phyloP scores from a whole-genome alignment of 176 grass and related monocot species.

The Triticum turgidum region DNA sequence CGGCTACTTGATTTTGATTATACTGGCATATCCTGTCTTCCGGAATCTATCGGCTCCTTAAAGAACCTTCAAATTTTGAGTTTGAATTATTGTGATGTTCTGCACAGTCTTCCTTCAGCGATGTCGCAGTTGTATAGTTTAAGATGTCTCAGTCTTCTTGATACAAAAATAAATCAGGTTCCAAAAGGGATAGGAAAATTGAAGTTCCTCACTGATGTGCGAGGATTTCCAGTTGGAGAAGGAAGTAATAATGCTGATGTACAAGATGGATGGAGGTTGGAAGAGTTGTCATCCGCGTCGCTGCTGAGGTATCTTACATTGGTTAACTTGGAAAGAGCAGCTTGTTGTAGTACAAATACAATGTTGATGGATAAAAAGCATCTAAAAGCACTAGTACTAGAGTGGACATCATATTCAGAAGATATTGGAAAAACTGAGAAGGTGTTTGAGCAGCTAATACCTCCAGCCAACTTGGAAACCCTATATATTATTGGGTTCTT shows the following conservation, averaged over 20 bases:
- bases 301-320: background rate
- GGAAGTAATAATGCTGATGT: background rate
- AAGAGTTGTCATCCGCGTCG: conserved; percentile 5
- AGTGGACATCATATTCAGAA: background rate
- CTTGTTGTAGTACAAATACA: background rate
- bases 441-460: background rate
- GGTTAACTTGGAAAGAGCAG: conserved; percentile 11
- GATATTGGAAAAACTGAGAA: background rate
- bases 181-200: conserved; percentile 14
- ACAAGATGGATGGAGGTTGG: conserved; percentile 20
- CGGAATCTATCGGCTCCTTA: no score
- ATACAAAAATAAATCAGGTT: background rate
- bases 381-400: background rate
- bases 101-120: no score
- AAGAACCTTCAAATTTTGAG: no score
- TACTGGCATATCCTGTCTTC: no score
- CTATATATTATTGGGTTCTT: background rate
- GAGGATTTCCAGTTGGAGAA: background rate
- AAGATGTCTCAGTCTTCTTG: background rate
- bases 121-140: no score
- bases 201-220: background rate
- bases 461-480: background rate
- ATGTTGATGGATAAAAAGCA: background rate
- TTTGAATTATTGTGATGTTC: no score
- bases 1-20: no score